Evolutionary conservation across 768 basidiomycete species (phyloP).

Genomic region (Boletus bicolor): DNA sequence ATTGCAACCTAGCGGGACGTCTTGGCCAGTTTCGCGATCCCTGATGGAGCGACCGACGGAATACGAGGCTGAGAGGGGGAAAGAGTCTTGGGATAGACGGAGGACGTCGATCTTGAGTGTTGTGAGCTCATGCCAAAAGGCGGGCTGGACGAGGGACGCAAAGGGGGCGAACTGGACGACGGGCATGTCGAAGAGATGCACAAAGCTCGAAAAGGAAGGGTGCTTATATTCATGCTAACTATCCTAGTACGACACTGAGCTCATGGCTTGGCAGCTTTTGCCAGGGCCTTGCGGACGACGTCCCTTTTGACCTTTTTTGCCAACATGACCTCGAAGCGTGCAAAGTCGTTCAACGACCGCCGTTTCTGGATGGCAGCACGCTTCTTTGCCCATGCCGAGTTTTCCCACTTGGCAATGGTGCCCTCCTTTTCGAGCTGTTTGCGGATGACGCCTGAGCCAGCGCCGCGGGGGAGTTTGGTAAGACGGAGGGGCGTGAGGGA

Average conservation of each 20-base stretch:
- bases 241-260: not conserved
- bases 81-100: slow-evolving; percentile 68
- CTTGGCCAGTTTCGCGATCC: slow-evolving; percentile 74
- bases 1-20: slow-evolving; percentile 69
- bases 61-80: slow-evolving; percentile 67
- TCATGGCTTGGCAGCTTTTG: slow-evolving; percentile 41
- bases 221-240: slow-evolving; percentile 7
- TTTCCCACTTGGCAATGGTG: slow-evolving; percentile 84
- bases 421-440: slow-evolving; percentile 87
- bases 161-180: slow-evolving; percentile 90
- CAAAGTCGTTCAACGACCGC: slow-evolving; percentile 83
- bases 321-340: slow-evolving; percentile 83
- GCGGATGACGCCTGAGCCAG: slow-evolving; percentile 77
- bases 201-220: slow-evolving; percentile 13
- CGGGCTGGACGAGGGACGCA: slow-evolving; percentile 80
- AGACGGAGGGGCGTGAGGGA: slow-evolving; percentile 85
- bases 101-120: slow-evolving; percentile 88
- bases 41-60: slow-evolving; percentile 64
- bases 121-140: slow-evolving; percentile 91
- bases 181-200: slow-evolving; percentile 32
- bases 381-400: slow-evolving; percentile 85
- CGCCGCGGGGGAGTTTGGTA: slow-evolving; percentile 80
- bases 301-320: slow-evolving; percentile 88
- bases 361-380: slow-evolving; percentile 71
- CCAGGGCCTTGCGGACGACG: slow-evolving; percentile 64